Evolutionary conservation across 768 basidiomycete species (phyloP).

Genomic region (Auriculariales sp.): DNA sequence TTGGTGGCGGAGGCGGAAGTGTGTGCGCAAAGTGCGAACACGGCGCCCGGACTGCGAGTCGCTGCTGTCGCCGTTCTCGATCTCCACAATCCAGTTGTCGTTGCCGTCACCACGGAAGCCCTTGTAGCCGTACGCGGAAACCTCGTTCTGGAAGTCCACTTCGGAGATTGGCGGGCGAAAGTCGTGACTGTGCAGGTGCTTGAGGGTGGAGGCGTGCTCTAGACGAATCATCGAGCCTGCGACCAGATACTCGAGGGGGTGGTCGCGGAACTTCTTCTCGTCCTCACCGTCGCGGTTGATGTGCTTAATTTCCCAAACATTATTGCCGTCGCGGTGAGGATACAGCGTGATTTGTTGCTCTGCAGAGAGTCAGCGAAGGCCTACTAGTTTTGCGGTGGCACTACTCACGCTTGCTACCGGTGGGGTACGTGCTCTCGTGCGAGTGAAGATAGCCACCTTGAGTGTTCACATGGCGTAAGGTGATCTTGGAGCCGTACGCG

Average conservation of each 20-base stretch:
- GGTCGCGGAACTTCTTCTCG: conserved; percentile 32
- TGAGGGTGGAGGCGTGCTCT: conserved; percentile 65
- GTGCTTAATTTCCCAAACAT: conserved; percentile 78
- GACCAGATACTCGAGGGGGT: conserved; percentile 48
- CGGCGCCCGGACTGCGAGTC: conserved; percentile 57
- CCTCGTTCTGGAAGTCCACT: conserved; percentile 98
- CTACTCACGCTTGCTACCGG: conserved; percentile 72
- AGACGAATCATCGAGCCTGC: conserved; percentile 64
- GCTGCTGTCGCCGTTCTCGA: conserved; percentile 48
- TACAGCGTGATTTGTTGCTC: conserved; percentile 99
- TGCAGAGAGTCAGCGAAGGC: conserved; percentile 17
- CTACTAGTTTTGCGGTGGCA: conserved; percentile 1
- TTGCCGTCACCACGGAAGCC: conserved; percentile 82
- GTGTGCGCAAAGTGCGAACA: conserved; percentile 64
- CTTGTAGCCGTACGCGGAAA: conserved; percentile 82
- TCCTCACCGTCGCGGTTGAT: conserved; percentile 35
- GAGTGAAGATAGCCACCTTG: conserved; percentile 99
- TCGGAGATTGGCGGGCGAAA: conserved; percentile 88
- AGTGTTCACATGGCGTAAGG: conserved; percentile 85
- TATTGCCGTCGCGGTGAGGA: conserved; percentile 95
- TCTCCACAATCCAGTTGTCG: conserved; percentile 87
- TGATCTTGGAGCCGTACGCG: conserved; percentile 65
- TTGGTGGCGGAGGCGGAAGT: conserved; percentile 70
- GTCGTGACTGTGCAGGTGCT: conserved; percentile 90
- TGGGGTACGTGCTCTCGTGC: conserved; percentile 78